These are phyloP conservation scores for Eucalyptus microcorys DNA, from an alignment of 345 rosid species.

Conservation along the genomic window DNA sequence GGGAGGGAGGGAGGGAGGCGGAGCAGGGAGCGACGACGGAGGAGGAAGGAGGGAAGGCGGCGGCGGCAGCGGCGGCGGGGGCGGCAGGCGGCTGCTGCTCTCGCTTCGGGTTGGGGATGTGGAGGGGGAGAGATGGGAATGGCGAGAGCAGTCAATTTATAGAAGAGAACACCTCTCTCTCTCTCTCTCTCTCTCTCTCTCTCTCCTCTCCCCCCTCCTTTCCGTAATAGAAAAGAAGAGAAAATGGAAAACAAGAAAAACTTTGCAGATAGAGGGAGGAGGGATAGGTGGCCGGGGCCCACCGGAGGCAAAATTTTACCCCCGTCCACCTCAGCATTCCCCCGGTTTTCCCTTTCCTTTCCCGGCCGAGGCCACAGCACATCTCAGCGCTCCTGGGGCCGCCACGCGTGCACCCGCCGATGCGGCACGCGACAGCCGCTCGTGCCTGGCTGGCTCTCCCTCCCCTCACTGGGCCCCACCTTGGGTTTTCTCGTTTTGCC, in stretches of 20 bases:
- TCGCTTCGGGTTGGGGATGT: too few relatives aligned
- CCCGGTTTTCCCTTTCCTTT: background rate
- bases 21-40: background rate
- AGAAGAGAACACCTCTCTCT: background rate
- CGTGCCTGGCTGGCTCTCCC: background rate
- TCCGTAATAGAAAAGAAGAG: too few relatives aligned
- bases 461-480: background rate
- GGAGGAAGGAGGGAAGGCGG: background rate
- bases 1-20: background rate
- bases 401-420: slow-evolving; percentile 25
- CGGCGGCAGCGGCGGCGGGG: too few relatives aligned
- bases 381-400: background rate
- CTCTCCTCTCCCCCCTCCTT: too few relatives aligned
- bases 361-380: slow-evolving; percentile 2
- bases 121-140: background rate
- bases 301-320: background rate
- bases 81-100: too few relatives aligned
- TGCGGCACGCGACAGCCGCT: slow-evolving; percentile 59
- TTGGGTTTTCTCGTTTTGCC: background rate
- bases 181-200: background rate
- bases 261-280: background rate
- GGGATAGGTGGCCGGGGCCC: background rate
- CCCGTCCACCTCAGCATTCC: background rate
- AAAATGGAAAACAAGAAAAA: background rate
- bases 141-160: background rate